Percentiles rank a stretch among this genome's conserved stretches.
phyloP scores from a whole-genome alignment of 2,329 filamentous ascomycete genomes.

The Aureobasidium leucospermi region DNA sequence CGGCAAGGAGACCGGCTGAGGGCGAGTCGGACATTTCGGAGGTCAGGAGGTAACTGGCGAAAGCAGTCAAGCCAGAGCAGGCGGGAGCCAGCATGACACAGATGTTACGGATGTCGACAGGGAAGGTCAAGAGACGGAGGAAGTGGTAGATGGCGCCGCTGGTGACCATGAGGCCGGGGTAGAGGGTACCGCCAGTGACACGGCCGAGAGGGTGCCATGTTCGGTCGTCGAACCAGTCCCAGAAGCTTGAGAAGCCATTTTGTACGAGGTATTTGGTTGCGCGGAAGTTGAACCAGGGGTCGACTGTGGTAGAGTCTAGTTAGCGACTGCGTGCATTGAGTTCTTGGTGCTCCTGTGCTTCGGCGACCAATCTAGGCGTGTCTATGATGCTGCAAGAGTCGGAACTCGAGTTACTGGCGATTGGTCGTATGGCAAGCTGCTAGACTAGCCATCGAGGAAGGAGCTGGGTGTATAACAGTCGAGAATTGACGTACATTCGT shows the following conservation, averaged over 20 bases:
- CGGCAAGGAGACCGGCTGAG: conserved; percentile 89
- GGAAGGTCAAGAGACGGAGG: conserved; percentile 79
- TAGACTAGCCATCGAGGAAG: neutral
- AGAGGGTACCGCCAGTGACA: conserved; percentile 97
- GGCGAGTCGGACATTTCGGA: conserved; percentile 95
- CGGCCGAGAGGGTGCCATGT: conserved; percentile 99
- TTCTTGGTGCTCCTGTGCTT: neutral
- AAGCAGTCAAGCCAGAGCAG: conserved; percentile 89
- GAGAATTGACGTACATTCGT: conserved; percentile 72
- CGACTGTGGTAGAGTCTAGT: conserved; percentile 53
- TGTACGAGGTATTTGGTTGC: conserved; percentile 96
- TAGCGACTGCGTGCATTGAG: neutral
- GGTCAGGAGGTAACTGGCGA: conserved; percentile 88
- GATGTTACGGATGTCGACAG: conserved; percentile 97
- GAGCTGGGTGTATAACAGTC: neutral
- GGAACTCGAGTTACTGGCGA: no score
- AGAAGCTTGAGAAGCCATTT: conserved; percentile 97
- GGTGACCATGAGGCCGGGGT: conserved; percentile 97
- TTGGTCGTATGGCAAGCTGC: neutral
- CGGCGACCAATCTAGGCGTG: neutral
- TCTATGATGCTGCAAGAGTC: neutral
- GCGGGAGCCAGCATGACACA: conserved; percentile 92
- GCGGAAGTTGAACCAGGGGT: conserved; percentile 99
- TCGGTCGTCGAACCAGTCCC: conserved; percentile 99
- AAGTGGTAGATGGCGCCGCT: conserved; percentile 94